phyloP scores from a whole-genome alignment of 2,329 filamentous ascomycete genomes.

The Aspergillus ochraceus region DNA sequence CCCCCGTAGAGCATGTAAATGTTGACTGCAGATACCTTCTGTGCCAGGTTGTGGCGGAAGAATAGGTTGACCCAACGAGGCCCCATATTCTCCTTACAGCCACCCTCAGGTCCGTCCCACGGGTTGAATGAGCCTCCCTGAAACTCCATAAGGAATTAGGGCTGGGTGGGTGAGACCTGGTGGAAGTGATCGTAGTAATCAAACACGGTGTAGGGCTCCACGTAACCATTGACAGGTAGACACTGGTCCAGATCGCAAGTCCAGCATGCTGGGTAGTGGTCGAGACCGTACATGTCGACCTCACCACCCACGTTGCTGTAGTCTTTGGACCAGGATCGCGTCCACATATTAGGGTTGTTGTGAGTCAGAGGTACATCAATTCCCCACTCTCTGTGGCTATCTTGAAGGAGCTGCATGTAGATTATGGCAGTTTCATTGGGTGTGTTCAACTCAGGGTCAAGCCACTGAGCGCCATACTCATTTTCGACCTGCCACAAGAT shows the following conservation, averaged over 20 bases:
- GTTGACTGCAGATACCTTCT: constrained; percentile 50
- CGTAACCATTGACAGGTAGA: constrained; percentile 14
- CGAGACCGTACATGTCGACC: constrained; percentile 45
- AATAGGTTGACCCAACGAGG: constrained; percentile 55
- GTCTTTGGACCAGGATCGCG: constrained; percentile 55
- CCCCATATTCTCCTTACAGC: constrained; percentile 48
- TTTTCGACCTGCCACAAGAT: constrained; percentile 57
- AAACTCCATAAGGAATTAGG: constrained; percentile 55
- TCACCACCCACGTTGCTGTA: constrained; percentile 58
- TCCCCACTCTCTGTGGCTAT: constrained; percentile 48
- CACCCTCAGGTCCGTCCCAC: constrained; percentile 54
- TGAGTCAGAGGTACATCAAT: constrained; percentile 52
- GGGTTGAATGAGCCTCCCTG: constrained; percentile 56
- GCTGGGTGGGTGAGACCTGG: constrained; percentile 57
- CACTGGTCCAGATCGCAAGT: constrained; percentile 36
- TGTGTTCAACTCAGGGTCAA: constrained; percentile 32
- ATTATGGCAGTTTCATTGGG: constrained; percentile 44
- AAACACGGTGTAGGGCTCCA: constrained; percentile 51
- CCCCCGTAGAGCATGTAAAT: constrained; percentile 58
- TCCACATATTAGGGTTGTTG: constrained; percentile 54
- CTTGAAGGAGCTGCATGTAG: constrained; percentile 55
- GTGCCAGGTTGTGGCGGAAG: constrained; percentile 58
- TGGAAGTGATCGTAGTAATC: constrained; percentile 59
- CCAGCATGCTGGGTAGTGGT: constrained; percentile 40
- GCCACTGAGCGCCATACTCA: constrained; percentile 49